These are phyloP conservation scores for Termitomyces sp. DNA, from an alignment of 768 basidiomycete genomes.

Conservation along the genomic window DNA sequence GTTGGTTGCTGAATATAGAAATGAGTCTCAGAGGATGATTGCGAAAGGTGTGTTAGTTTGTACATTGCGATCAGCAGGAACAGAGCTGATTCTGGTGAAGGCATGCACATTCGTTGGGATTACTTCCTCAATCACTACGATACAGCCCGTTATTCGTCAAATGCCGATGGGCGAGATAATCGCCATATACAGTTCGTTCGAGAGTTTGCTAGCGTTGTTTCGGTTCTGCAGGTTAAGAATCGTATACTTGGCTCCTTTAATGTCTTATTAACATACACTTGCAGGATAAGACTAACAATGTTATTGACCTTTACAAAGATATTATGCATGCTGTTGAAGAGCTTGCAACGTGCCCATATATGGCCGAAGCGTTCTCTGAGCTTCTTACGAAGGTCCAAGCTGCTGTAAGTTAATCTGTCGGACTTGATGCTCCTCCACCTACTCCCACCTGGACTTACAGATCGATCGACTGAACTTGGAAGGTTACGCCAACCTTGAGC, in stretches of 20 bases:
- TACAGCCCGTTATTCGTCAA: slow-evolving; percentile 64
- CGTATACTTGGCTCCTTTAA: not conserved
- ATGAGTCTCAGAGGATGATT: slow-evolving; percentile 92
- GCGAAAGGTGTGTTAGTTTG: slow-evolving; percentile 57
- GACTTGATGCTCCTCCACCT: not conserved
- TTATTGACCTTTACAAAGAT: slow-evolving; percentile 88
- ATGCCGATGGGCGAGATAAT: slow-evolving; percentile 75
- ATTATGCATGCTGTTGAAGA: slow-evolving; percentile 83
- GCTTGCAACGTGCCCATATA: slow-evolving; percentile 81
- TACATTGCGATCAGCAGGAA: not conserved
- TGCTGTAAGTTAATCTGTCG: slow-evolving; percentile 46
- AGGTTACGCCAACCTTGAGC: slow-evolving; percentile 90
- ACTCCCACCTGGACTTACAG: slow-evolving; percentile 27
- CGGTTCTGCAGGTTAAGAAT: slow-evolving; percentile 69
- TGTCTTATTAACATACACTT: slow-evolving; percentile 1
- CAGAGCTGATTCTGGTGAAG: slow-evolving; percentile 30
- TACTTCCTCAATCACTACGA: slow-evolving; percentile 95
- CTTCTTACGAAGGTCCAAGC: slow-evolving; percentile 77
- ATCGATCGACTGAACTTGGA: slow-evolving; percentile 94
- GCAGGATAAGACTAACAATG: slow-evolving; percentile 90
- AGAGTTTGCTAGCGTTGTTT: slow-evolving; percentile 91
- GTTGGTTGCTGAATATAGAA: slow-evolving; percentile 91
- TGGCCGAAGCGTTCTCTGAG: slow-evolving; percentile 74
- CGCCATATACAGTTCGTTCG: slow-evolving; percentile 91
- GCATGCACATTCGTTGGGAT: slow-evolving; percentile 96